Percentiles rank a stretch among this genome's conserved stretches.
phyloP scores from a whole-genome alignment of 2,329 filamentous ascomycete species.

The Didymella keratinophila region DNA sequence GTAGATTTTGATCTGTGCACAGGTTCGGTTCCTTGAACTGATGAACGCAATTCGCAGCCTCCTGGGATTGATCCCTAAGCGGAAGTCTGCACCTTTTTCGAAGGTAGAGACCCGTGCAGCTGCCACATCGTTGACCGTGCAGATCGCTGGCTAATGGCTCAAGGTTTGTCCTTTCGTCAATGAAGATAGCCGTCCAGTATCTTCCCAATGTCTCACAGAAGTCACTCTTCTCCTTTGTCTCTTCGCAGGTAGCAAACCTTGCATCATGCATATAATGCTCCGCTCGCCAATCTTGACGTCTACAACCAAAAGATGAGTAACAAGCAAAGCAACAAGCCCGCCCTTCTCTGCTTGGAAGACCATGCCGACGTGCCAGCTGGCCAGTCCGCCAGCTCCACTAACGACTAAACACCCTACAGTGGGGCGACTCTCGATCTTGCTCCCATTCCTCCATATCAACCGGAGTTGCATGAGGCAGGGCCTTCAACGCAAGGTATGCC shows the following conservation, averaged over 20 bases:
- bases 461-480: background rate
- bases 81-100: background rate
- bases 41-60: too few species aligned
- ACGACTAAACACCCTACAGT: background rate
- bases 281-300: background rate
- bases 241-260: background rate
- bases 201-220: background rate
- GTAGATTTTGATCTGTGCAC: too few species aligned
- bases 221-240: background rate
- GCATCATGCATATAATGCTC: background rate
- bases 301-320: background rate
- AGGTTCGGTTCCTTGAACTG: too few species aligned
- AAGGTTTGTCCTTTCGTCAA: background rate
- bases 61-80: too few species aligned
- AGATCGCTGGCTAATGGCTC: background rate
- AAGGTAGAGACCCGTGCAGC: too few species aligned
- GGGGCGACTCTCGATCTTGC: background rate
- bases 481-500: background rate
- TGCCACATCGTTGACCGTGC: too few species aligned
- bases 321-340: background rate
- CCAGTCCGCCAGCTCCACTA: background rate
- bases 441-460: background rate
- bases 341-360: background rate
- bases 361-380: background rate
- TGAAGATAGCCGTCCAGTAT: background rate